Evolutionary conservation across 1,284 basidiomycete species (phyloP).

Genomic region (Meira miltonrushii): DNA sequence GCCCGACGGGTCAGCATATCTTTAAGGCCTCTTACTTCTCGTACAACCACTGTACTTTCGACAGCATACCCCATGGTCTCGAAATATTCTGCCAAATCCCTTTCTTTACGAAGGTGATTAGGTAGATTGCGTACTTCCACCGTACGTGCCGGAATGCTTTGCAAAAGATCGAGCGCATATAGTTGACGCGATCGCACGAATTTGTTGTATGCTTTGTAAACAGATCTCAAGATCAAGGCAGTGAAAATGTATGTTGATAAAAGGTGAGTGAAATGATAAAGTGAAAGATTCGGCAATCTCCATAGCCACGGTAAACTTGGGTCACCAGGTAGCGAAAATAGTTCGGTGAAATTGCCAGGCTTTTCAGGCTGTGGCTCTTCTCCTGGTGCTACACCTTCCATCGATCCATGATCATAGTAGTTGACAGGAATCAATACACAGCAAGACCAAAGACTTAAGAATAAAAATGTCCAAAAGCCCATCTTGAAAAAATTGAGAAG

Average conservation of each 20-base stretch:
- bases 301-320: constrained; percentile 30
- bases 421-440: constrained; percentile 51
- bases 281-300: constrained; percentile 52
- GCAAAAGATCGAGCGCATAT: constrained; percentile 85
- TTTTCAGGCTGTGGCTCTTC: constrained; percentile 19
- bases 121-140: constrained; percentile 82
- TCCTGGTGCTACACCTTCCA: constrained; percentile 49
- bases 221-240: constrained; percentile 72
- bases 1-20: constrained; percentile 71
- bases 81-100: constrained; percentile 84
- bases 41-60: constrained; percentile 81
- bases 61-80: constrained; percentile 63
- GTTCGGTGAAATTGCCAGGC: not conserved
- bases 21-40: constrained; percentile 73
- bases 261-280: constrained; percentile 64
- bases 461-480: constrained; percentile 78
- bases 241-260: constrained; percentile 91
- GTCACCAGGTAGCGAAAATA: not conserved
- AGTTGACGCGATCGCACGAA: constrained; percentile 89
- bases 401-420: constrained; percentile 45
- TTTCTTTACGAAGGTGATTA: constrained; percentile 72
- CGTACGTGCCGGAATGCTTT: constrained; percentile 86
- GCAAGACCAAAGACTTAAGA: constrained; percentile 63
- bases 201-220: constrained; percentile 79
- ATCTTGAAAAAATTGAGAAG: constrained; percentile 92